A percentile compares a stretch with the other conserved stretches of the same genome.
Conservation (phyloP, 192 early-diverging fungal species). For the Coemansia sp. region DNA sequence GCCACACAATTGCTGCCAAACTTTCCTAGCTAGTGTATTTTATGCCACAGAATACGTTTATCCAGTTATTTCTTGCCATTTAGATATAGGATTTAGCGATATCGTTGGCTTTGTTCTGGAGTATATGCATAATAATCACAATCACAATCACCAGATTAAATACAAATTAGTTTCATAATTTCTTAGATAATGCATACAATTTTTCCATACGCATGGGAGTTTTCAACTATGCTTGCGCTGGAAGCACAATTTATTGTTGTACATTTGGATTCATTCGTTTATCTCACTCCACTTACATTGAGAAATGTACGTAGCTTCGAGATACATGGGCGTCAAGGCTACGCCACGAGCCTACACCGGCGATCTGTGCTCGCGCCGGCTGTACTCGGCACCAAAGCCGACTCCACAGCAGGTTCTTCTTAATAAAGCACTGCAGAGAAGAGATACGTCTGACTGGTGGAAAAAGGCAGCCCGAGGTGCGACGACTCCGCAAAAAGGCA, state of each 20-base stretch:
- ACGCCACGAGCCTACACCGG: background rate
- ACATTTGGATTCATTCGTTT: background rate
- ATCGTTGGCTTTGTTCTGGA: background rate
- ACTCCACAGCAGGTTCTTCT: background rate
- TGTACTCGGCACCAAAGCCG: background rate
- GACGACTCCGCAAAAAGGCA: background rate
- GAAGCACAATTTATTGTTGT: background rate
- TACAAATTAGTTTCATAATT: no score
- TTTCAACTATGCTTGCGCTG: no score
- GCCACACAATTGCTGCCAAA: no score
- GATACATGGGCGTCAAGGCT: background rate
- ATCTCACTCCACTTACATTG: background rate
- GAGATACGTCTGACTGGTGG: conserved; percentile 4
- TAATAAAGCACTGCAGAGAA: background rate
- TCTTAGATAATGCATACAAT: no score
- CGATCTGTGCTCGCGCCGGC: background rate
- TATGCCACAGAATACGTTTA: background rate
- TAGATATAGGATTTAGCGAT: background rate
- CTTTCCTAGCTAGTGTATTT: background rate
- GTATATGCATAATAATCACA: no score
- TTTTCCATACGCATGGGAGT: no score
- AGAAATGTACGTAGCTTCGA: background rate
- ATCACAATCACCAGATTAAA: no score
- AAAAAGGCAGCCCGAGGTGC: background rate
- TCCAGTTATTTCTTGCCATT: background rate